These are phyloP conservation scores for Crithidia thermophila DNA, from an alignment of 208 protist species.

Conservation along the genomic window DNA sequence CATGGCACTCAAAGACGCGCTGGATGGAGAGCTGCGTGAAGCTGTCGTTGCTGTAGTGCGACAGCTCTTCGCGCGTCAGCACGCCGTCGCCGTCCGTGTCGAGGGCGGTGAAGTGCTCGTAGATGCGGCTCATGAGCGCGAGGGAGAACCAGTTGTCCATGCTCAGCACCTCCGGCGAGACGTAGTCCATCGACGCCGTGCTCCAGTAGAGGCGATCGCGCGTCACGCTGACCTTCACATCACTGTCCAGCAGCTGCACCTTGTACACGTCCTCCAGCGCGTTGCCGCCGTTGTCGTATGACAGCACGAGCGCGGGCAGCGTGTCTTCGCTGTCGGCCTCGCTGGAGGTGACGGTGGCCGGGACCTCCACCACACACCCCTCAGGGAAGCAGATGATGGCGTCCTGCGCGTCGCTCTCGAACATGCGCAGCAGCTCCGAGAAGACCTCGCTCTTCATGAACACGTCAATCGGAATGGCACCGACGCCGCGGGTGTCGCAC, in stretches of 20 bases:
- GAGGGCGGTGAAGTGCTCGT: constrained; percentile 88
- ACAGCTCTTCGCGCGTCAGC: constrained; percentile 75
- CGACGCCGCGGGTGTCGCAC: constrained; percentile 80
- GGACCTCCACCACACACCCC: constrained; percentile 79
- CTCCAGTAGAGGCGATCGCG: constrained; percentile 76
- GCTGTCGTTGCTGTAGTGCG: constrained; percentile 83
- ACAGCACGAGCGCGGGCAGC: constrained; percentile 57
- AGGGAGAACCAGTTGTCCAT: constrained; percentile 93
- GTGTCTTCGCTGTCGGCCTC: constrained; percentile 68
- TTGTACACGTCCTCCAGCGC: constrained; percentile 66
- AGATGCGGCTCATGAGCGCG: constrained; percentile 83
- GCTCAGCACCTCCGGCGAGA: constrained; percentile 57
- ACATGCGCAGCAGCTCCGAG: constrained; percentile 90
- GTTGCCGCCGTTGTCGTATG: constrained; percentile 66
- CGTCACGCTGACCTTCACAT: constrained; percentile 36
- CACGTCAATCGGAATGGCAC: constrained; percentile 75
- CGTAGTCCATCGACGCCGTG: constrained; percentile 71
- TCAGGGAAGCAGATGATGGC: constrained; percentile 66
- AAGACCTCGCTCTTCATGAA: constrained; percentile 90
- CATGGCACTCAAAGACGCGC: constrained; percentile 90
- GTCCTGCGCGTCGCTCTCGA: constrained; percentile 82
- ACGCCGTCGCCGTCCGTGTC: constrained; percentile 88
- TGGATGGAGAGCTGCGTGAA: constrained; percentile 84
- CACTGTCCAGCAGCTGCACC: constrained; percentile 51
- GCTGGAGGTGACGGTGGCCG: constrained; percentile 35